Conservation (phyloP, 2,329 filamentous ascomycete genomes). For the Diaporthe ilicicola region DNA sequence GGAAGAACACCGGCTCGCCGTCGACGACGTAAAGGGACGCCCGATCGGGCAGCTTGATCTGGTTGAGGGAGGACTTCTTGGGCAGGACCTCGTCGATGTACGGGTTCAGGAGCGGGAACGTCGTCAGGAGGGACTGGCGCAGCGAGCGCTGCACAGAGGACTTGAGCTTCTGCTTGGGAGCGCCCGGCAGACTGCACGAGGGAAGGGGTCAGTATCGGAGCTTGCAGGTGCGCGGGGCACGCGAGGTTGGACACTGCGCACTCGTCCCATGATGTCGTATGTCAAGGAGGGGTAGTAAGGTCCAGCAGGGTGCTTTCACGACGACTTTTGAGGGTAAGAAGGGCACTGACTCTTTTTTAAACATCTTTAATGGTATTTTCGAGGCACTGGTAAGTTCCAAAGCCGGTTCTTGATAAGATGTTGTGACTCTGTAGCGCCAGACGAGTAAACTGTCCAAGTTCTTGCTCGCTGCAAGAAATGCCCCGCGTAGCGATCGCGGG, state of each 20-base stretch:
- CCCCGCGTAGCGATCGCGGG: constrained; percentile 41
- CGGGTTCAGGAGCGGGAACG: constrained; percentile 85
- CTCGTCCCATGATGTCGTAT: not conserved
- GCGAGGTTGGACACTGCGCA: not conserved
- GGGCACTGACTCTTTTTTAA: constrained; percentile 84
- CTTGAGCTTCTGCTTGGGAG: constrained; percentile 95
- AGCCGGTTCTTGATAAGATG: not conserved
- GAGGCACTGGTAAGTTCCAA: not conserved
- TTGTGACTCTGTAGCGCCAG: not conserved
- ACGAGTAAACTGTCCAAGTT: not conserved
- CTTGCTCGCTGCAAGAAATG: constrained; percentile 28
- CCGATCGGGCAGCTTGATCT: constrained; percentile 92
- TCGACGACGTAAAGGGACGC: constrained; percentile 88
- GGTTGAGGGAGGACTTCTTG: constrained; percentile 90
- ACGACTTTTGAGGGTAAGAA: not conserved
- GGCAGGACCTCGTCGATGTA: constrained; percentile 94
- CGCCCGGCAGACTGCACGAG: constrained; percentile 71
- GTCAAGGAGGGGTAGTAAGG: constrained; percentile 2
- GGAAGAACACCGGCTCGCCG: constrained; percentile 85
- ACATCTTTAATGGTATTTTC: constrained; percentile 67
- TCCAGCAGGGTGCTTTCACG: not conserved
- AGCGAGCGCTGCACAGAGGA: constrained; percentile 91
- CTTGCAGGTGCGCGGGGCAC: not conserved
- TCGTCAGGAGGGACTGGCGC: constrained; percentile 81
- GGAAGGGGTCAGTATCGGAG: constrained; percentile 34